phyloP scores from a whole-genome alignment of 2,329 filamentous ascomycete genomes.

The Colletotrichum coccodes region DNA sequence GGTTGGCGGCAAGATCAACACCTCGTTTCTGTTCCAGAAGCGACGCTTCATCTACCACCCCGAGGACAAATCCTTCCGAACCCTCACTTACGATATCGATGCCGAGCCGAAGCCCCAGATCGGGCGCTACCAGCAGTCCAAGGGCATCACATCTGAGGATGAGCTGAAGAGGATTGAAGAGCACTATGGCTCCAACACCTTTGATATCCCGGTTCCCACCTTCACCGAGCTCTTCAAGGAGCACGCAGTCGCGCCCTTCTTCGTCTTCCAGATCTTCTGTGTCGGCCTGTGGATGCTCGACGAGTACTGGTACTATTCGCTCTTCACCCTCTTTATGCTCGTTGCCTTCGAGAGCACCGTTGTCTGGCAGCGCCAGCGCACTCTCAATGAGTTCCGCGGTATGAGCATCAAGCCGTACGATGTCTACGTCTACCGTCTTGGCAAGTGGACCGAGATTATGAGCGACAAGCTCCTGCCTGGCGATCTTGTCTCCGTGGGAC shows the following conservation, averaged over 20 bases:
- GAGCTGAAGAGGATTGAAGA: slow-evolving; percentile 85
- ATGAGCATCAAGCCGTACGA: slow-evolving; percentile 99
- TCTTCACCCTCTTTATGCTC: slow-evolving; percentile 99
- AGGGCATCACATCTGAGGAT: slow-evolving; percentile 77
- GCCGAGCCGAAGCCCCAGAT: slow-evolving; percentile 84
- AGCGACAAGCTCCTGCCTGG: slow-evolving; percentile 94
- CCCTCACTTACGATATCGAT: slow-evolving; percentile 86
- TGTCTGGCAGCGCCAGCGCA: slow-evolving; percentile 98
- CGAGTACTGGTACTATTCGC: slow-evolving; percentile 99
- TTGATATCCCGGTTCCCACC: slow-evolving; percentile 96
- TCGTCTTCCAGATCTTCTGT: slow-evolving; percentile 99
- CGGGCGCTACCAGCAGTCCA: slow-evolving; percentile 80
- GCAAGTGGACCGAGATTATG: slow-evolving; percentile 87
- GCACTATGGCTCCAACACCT: slow-evolving; percentile 95
- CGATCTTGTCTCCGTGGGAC: slow-evolving; percentile 89
- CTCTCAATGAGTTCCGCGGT: slow-evolving; percentile 93
- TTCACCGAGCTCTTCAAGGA: slow-evolving; percentile 98
- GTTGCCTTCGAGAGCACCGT: slow-evolving; percentile 98
- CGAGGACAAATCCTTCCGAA: slow-evolving; percentile 78
- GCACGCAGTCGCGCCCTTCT: slow-evolving; percentile 98
- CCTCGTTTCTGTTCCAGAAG: slow-evolving; percentile 98
- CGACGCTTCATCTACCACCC: slow-evolving; percentile 89
- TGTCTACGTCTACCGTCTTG: slow-evolving; percentile 87
- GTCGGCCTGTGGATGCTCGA: slow-evolving; percentile 98
- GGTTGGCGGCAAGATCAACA: slow-evolving; percentile 77